Conservation (phyloP, 2,329 filamentous ascomycete species). For the Knufia petricola region DNA sequence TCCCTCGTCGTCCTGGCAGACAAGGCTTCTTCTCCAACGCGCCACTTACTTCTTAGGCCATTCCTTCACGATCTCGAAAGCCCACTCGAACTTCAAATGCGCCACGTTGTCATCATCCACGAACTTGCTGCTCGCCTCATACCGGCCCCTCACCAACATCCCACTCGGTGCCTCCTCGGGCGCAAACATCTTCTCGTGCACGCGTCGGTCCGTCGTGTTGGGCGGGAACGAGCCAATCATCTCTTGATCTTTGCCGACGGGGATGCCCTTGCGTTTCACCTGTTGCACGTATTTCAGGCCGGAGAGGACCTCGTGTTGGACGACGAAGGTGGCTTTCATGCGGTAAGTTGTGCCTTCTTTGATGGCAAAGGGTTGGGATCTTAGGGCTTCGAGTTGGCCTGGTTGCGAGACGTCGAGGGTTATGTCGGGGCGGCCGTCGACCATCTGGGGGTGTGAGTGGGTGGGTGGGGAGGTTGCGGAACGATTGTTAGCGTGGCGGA, state of each 20-base stretch:
- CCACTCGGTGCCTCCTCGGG: constrained; percentile 86
- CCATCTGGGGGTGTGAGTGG: constrained; percentile 46
- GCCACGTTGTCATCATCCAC: constrained; percentile 88
- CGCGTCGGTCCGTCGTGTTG: constrained; percentile 74
- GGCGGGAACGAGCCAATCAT: background rate
- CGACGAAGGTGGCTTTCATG: constrained; percentile 90
- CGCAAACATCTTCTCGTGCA: constrained; percentile 74
- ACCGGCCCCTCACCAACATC: constrained; percentile 82
- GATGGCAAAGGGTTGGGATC: constrained; percentile 90
- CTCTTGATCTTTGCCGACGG: constrained; percentile 61
- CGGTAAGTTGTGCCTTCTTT: constrained; percentile 91
- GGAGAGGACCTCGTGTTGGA: constrained; percentile 92
- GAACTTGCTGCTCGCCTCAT: constrained; percentile 82
- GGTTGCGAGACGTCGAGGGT: constrained; percentile 74
- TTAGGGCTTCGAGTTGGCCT: constrained; percentile 66
- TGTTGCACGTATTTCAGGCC: constrained; percentile 93
- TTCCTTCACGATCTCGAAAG: constrained; percentile 92
- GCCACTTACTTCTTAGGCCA: constrained; percentile 52
- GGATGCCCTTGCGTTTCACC: constrained; percentile 80
- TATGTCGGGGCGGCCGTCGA: constrained; percentile 71
- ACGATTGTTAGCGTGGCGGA: background rate
- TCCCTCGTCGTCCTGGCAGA: too few species aligned
- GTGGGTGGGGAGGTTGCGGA: constrained; percentile 2
- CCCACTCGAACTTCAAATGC: constrained; percentile 90
- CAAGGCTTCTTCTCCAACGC: too few species aligned